Evolutionary conservation across 2,329 filamentous ascomycete genomes (phyloP), one percentile per base, ranked within the genome.

Genomic region (Blumeria graminis): DNA sequence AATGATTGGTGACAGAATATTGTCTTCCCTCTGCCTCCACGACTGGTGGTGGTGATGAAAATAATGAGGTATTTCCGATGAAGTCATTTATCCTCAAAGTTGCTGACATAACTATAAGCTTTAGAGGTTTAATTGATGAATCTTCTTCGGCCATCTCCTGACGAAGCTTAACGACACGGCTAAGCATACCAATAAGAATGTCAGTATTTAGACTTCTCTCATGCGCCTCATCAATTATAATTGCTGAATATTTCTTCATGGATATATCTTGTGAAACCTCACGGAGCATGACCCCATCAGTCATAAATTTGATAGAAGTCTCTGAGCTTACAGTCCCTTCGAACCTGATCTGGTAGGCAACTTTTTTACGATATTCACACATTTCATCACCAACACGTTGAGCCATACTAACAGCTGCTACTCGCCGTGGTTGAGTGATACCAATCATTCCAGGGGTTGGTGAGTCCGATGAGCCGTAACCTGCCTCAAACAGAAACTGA

Each of bases 271-370:
- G 82, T 0, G 86, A 82, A 56, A 95, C 83, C 68, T 98, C 92
- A 57, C 92, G 82, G 9, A 98, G 76, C 58, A 98, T 72, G 33
- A 98, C 88, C 75, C 92, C 92, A 68, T 98, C 92, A 0, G 92
- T 98, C 89, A 98, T 95, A 70, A 96, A 98, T 68, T 98, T 98
- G 67, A 98, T 79, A 6, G 86, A 84, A 0, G 92, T 98, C 55
- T 87, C 82, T 33, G 80, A 73, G 53, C 81, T 79, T 1, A 84
- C 81, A 0, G 82, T 90, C 54, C 84, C 87, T 65, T 98, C 92
- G 61, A 96, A 98, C 28, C 93, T 84, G 63, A 98, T 95, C 67
- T 89, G 92, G 67, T 96, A 93, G 4, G 86, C 86, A 6, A 98
- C 89, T 52, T 77, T 77, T 32, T 82, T 74, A n/a, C 80, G 81